Percentiles rank a stretch among this genome's conserved stretches.
Evolutionary conservation across 169 alveolate genomes (phyloP).

Genomic region (Cryptosporidium canis): DNA sequence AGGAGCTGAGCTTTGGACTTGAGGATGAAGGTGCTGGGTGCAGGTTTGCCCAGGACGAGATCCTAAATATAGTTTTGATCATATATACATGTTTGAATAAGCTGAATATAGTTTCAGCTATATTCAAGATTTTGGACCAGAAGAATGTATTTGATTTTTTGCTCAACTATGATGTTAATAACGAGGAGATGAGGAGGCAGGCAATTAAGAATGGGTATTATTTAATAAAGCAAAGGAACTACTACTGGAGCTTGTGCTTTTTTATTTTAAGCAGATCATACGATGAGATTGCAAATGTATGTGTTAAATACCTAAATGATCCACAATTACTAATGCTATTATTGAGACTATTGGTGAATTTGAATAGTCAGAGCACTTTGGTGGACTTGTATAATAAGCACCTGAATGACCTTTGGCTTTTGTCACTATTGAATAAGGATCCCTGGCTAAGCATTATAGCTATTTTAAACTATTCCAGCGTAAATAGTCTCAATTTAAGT

Average conservation of each 20-base stretch:
- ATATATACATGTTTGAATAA: conserved; percentile 41
- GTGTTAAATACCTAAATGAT: conserved; percentile 34
- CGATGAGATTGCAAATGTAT: conserved; percentile 36
- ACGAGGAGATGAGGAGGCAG: conserved; percentile 28
- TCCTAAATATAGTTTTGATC: conserved; percentile 3
- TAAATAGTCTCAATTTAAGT: background rate
- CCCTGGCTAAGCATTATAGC: conserved; percentile 50
- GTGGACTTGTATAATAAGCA: background rate
- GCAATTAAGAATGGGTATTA: conserved; percentile 66
- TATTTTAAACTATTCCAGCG: conserved; percentile 10
- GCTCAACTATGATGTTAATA: conserved; percentile 9
- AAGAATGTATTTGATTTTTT: conserved; percentile 61
- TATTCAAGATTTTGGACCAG: conserved; percentile 46
- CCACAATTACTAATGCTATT: conserved; percentile 44
- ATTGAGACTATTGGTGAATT: conserved; percentile 7
- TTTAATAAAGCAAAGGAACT: conserved; percentile 47
- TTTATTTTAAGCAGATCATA: conserved; percentile 38
- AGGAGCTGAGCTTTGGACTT: conserved; percentile 20
- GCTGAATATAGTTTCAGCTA: conserved; percentile 68
- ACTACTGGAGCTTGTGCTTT: conserved; percentile 51
- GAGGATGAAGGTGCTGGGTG: background rate
- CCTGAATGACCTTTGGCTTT: conserved; percentile 1
- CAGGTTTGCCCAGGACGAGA: background rate
- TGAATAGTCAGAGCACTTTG: background rate
- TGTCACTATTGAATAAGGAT: conserved; percentile 24